Evolutionary conservation across 2,329 filamentous ascomycete species (phyloP), one percentile per base, ranked within the genome.

Genomic region (Parastagonospora avenae): DNA sequence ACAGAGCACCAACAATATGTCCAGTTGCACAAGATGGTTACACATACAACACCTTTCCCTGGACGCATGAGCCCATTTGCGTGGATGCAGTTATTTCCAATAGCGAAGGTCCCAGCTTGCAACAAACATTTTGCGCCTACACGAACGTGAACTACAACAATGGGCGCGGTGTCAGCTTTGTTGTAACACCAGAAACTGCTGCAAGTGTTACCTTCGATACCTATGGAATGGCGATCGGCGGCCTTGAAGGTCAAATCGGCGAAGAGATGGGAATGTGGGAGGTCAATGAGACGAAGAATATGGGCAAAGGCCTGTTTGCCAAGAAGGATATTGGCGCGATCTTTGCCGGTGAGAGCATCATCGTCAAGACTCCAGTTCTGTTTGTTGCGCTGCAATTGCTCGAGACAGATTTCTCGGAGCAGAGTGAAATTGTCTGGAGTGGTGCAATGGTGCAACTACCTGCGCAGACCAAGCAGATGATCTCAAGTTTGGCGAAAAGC

Each of bases 41-140:
- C 2, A 66, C 66, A 0, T 63, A 56, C 8, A 52, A 61, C 8
- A 60, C 62, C 3, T 70, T 70, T 28, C 64, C 64, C 4, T 68
- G 65, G 66, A 70, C 64, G 6, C 60, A 67, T 16, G 52, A 59
- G 24, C 67, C 67, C 4, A 64, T 61, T n/a, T 70, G 67, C 31
- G 49, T 66, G 2, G 31, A 61, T 12, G 50, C 52, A 2, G 45
- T 59, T 1, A 24, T 14, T 64, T 3, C 54, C 62, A 2, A 37
- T 47, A 8, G 37, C 12, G 42, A 52, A 16, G 50, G 43, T 16
- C 48, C 44, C 5, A 50, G 30, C 11, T 42, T 28, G 11, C 43
- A 54, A 6, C 42, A 57, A 33, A 59, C 49, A 7, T 66, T 64
- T 39, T 71, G 68, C 51, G 50, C 63, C 8, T 71, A 66, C 47